phyloP scores from a whole-genome alignment of 306 rosid genomes.

The Cucumis melo region DNA sequence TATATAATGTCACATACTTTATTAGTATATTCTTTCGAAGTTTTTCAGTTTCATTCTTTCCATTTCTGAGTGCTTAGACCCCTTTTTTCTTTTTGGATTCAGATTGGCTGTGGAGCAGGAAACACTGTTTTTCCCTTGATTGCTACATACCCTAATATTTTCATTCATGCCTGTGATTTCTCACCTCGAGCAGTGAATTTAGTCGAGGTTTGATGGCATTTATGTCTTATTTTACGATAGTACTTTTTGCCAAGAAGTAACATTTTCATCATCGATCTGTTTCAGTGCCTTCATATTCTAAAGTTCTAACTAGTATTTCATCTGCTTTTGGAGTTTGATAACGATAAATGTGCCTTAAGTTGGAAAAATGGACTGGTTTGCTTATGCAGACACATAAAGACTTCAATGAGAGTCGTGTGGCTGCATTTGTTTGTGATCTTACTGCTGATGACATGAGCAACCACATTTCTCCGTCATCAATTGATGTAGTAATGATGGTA shows the following conservation, averaged over 20 bases:
- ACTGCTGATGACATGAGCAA: constrained; percentile 66
- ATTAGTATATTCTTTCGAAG: background rate
- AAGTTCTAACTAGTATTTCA: background rate
- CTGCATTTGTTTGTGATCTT: constrained; percentile 79
- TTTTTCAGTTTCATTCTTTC: background rate
- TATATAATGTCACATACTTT: background rate
- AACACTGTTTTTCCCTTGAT: constrained; percentile 85
- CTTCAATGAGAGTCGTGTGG: constrained; percentile 50
- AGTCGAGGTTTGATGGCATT: constrained; percentile 47
- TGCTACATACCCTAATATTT: constrained; percentile 48
- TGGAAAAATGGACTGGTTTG: constrained; percentile 1
- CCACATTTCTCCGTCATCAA: constrained; percentile 52
- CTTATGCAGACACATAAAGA: constrained; percentile 58
- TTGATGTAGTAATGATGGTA: constrained; percentile 91
- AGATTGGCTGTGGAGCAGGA: constrained; percentile 95
- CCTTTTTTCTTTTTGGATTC: constrained; percentile 13
- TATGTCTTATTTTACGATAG: background rate
- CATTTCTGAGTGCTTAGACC: background rate
- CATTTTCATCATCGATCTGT: background rate
- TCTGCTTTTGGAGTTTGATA: background rate
- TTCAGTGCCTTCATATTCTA: background rate
- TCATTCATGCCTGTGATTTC: constrained; percentile 87
- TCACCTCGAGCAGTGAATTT: constrained; percentile 79
- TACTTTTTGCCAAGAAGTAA: background rate
- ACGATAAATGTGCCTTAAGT: background rate